phyloP scores from a whole-genome alignment of 352 stramenopile genomes.

The Bremia lactucae region DNA sequence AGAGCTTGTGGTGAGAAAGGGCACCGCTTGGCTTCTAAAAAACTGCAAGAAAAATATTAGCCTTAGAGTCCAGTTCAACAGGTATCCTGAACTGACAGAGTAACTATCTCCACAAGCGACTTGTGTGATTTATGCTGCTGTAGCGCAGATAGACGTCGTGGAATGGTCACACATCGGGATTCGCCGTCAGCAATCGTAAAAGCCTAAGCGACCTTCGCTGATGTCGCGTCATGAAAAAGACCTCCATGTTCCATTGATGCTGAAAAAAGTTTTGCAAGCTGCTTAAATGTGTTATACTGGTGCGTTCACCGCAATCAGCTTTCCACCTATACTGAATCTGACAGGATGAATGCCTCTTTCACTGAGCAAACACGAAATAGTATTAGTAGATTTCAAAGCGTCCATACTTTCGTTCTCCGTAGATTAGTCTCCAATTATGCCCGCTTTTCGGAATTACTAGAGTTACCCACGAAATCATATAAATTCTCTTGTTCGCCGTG shows the following conservation, averaged over 20 bases:
- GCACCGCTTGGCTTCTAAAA: too few species aligned
- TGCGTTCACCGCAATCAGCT: neutral
- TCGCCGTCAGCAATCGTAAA: slow-evolving; percentile 33
- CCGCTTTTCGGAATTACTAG: slow-evolving; percentile 4
- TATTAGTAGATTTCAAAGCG: neutral
- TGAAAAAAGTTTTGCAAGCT: slow-evolving; percentile 53
- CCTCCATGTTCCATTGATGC: slow-evolving; percentile 26
- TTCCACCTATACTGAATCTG: slow-evolving; percentile 10
- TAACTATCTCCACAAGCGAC: slow-evolving; percentile 65
- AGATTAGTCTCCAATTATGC: slow-evolving; percentile 41
- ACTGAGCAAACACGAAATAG: neutral
- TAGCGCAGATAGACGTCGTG: slow-evolving; percentile 27
- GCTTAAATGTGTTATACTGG: slow-evolving; percentile 27
- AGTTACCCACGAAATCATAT: neutral
- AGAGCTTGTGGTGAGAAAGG: too few species aligned
- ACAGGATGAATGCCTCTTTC: slow-evolving; percentile 11
- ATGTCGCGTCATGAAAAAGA: slow-evolving; percentile 56
- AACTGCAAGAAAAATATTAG: too few species aligned
- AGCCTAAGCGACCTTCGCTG: slow-evolving; percentile 48
- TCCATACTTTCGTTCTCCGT: slow-evolving; percentile 7
- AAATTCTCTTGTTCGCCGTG: slow-evolving; percentile 1
- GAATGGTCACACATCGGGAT: slow-evolving; percentile 25
- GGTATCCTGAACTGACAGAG: too few species aligned
- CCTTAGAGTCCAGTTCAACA: too few species aligned
- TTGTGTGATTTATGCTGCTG: slow-evolving; percentile 29